Conservation (phyloP, 305 asterid genomes). For the Fraxinus paxiana region DNA sequence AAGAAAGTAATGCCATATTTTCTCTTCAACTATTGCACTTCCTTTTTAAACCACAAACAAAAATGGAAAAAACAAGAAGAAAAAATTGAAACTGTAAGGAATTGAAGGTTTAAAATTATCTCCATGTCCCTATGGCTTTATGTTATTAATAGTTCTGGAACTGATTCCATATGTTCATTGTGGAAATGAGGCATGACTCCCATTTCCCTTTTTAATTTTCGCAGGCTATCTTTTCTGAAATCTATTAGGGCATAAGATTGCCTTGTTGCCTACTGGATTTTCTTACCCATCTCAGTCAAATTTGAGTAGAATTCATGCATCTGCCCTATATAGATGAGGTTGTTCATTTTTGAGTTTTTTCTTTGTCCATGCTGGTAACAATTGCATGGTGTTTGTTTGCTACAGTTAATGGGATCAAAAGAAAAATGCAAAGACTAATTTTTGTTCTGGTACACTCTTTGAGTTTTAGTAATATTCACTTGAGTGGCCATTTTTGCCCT, state of each 20-base stretch:
- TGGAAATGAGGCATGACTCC: neutral
- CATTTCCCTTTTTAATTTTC: neutral
- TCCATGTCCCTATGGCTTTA: neutral
- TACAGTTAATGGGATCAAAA: neutral
- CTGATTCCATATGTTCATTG: neutral
- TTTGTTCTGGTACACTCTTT: neutral
- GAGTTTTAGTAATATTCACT: constrained; percentile 1
- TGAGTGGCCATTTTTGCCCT: neutral
- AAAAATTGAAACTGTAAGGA: neutral
- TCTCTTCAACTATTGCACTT: constrained; percentile 7
- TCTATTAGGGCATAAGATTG: neutral
- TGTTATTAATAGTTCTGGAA: neutral
- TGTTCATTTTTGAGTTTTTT: neutral
- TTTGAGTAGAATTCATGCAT: constrained; percentile 9
- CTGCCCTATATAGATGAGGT: neutral
- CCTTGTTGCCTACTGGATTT: neutral
- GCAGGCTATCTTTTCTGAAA: neutral
- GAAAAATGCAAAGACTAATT: neutral
- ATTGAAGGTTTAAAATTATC: neutral
- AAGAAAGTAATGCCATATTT: neutral
- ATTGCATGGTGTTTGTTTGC: neutral
- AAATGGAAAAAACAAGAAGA: constrained; percentile 7
- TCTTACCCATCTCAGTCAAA: neutral
- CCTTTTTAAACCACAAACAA: neutral
- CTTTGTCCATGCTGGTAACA: neutral